A percentile compares a stretch with the other conserved stretches of the same genome.
Evolutionary conservation across 148 eudicot genomes (phyloP).

Genomic region (Salicornia ramosissima): DNA sequence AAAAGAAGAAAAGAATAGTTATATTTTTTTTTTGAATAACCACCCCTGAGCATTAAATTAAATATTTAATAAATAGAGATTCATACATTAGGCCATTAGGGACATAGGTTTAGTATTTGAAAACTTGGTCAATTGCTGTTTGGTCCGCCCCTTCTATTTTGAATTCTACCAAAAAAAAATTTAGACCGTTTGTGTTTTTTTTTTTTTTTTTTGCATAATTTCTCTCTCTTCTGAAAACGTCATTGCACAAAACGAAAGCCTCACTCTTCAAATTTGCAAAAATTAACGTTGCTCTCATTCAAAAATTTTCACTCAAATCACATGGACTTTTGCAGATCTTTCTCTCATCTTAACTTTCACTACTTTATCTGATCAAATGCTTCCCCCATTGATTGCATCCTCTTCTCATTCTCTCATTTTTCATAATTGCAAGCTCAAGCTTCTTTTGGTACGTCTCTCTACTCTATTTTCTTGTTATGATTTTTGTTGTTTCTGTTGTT

Average conservation of each 20-base stretch:
- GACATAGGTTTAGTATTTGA: background rate
- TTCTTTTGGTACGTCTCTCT: constrained; percentile 27
- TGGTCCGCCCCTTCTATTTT: constrained; percentile 21
- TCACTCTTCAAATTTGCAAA: background rate
- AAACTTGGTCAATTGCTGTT: background rate
- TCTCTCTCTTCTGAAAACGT: constrained; percentile 17
- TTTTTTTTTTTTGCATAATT: background rate
- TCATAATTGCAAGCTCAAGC: constrained; percentile 29
- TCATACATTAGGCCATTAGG: background rate
- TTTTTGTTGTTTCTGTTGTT: background rate
- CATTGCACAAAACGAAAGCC: background rate
- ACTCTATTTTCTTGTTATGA: background rate
- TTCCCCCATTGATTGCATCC: constrained; percentile 3
- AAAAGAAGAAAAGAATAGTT: background rate
- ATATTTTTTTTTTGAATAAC: too few species aligned
- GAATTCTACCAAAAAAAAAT: constrained; percentile 17
- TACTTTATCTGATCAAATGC: constrained; percentile 26
- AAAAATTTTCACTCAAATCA: background rate
- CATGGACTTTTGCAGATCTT: constrained; percentile 11
- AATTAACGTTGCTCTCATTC: constrained; percentile 13
- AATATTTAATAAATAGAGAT: too few species aligned
- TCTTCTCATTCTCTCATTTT: constrained; percentile 20
- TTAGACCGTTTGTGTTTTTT: constrained; percentile 28
- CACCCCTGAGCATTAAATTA: too few species aligned
- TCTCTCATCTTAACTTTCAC: constrained; percentile 5